Evolutionary conservation across 1,284 basidiomycete species (phyloP), one percentile per base, ranked within the genome.

Genomic region (Cutaneotrichosporon cutaneum): DNA sequence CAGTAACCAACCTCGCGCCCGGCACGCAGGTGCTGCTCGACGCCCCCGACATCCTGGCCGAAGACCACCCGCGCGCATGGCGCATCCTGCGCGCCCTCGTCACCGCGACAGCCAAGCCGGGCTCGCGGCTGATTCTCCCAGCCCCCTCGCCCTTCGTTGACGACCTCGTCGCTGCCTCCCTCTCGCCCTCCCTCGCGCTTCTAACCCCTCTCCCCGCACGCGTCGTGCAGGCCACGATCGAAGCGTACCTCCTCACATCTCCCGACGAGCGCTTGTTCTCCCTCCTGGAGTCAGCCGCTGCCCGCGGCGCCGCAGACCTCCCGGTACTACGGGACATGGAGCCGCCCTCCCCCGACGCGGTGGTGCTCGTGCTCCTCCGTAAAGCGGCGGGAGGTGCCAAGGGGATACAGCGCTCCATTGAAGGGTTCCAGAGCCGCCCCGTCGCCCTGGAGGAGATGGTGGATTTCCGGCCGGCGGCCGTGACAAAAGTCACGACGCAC

Each of bases 201-300:
- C 68, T 91, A 9, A 85, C 82, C 50, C 84, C 87, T 0, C 87
- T 90, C 87, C 89, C 10, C 82, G 87, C 0, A 78, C 80, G 3
- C 82, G 92, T 54, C 77, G 93, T 42, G 72, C 73, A 10, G 84
- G 90, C 70, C 77, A 93, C 57, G 82, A 88, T 85, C 22, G 90
- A 90, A 33, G 44, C 33, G 3, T 61, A 59, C 54, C 82, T 90
- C 56, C 89, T 89, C 0, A 88, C 90, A 0, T 66, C 70, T 24
- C 62, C 62, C 0, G 16, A 69, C 21, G 62, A 68, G n/a, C n/a
- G n/a, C n/a, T n/a, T n/a, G n/a, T n/a, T 26, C 74, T 75, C 61
- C 54, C 64, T 77, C 36, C 62, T 80, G 26, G 68, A 73, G 35
- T 69, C 68, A 11, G 70, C 73, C 0, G 45, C 39, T 0, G 64